Evolutionary conservation across 1,284 basidiomycete species (phyloP).

Genomic region (Phellopilus nigrolimitatus): DNA sequence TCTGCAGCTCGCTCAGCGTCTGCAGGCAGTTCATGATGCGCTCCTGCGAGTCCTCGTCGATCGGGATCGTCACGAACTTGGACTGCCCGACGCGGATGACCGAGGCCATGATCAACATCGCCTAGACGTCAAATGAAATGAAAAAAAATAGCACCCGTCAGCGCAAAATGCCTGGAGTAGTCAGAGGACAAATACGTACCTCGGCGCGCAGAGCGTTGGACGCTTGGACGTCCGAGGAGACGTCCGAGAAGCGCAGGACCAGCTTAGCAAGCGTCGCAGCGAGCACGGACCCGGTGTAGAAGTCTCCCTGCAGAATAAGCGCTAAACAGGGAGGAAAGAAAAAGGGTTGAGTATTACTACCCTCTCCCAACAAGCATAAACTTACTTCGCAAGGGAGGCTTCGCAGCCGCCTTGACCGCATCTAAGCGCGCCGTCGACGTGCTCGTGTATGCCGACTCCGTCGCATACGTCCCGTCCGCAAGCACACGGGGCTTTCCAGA

Average conservation of each 20-base stretch:
- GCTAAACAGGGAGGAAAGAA: conserved; percentile 45
- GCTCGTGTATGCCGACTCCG: conserved; percentile 87
- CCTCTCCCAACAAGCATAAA: conserved; percentile 16
- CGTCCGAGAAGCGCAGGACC: conserved; percentile 75
- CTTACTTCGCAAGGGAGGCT: conserved; percentile 84
- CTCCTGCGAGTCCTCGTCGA: conserved; percentile 97
- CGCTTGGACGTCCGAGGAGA: conserved; percentile 50
- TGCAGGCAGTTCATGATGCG: conserved; percentile 97
- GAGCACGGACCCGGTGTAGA: conserved; percentile 92
- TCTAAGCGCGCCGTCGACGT: conserved; percentile 66
- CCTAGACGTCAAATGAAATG: conserved; percentile 36
- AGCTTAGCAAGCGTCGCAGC: conserved; percentile 90
- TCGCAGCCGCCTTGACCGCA: conserved; percentile 79
- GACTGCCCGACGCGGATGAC: conserved; percentile 96
- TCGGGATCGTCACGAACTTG: conserved; percentile 88
- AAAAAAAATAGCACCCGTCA: neutral
- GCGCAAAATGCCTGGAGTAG: too few species aligned
- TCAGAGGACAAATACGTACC: conserved; percentile 42
- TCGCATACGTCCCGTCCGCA: conserved; percentile 97
- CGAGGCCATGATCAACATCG: conserved; percentile 98
- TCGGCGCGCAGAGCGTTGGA: conserved; percentile 84
- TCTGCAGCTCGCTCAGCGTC: conserved; percentile 77
- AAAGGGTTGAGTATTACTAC: conserved; percentile 7
- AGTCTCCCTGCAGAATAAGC: conserved; percentile 91
- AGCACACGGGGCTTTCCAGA: conserved; percentile 51